A percentile compares a stretch with the other conserved stretches of the same genome.
These are phyloP conservation scores for Trichocladium uniseriatum DNA, from an alignment of 495 filamentous ascomycete species.

Conservation along the genomic window DNA sequence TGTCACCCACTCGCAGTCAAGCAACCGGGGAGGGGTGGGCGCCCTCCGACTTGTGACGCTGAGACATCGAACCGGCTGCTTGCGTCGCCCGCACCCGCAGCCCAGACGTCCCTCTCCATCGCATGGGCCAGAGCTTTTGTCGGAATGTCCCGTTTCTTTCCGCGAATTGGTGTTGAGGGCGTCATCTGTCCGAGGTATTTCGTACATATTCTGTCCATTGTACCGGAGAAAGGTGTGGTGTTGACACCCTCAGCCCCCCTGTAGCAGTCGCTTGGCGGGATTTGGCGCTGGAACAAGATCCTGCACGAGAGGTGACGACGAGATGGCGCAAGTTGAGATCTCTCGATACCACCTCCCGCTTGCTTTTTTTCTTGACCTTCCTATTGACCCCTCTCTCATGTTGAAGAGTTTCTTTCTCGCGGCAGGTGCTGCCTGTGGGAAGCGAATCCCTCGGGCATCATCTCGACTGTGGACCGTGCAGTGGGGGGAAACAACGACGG, in stretches of 20 bases:
- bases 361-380: not conserved
- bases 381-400: too few species aligned
- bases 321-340: conserved; percentile 6
- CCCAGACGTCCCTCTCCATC: not conserved
- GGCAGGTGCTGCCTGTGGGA: too few species aligned
- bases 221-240: too few species aligned
- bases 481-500: too few species aligned
- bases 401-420: too few species aligned
- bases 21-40: not conserved
- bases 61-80: conserved; percentile 3
- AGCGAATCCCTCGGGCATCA: too few species aligned
- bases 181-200: too few species aligned
- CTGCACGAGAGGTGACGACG: conserved; percentile 9
- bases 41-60: not conserved
- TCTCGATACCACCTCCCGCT: not conserved
- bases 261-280: not conserved
- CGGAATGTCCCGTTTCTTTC: not conserved
- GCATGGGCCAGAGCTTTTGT: not conserved
- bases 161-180: not conserved
- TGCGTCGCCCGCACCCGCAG: not conserved
- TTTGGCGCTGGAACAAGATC: conserved; percentile 9
- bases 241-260: too few species aligned
- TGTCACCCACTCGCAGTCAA: not conserved
- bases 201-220: too few species aligned
- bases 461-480: too few species aligned